Evolutionary conservation across 1,284 basidiomycete genomes (phyloP).

Genomic region (Boletus smithii): DNA sequence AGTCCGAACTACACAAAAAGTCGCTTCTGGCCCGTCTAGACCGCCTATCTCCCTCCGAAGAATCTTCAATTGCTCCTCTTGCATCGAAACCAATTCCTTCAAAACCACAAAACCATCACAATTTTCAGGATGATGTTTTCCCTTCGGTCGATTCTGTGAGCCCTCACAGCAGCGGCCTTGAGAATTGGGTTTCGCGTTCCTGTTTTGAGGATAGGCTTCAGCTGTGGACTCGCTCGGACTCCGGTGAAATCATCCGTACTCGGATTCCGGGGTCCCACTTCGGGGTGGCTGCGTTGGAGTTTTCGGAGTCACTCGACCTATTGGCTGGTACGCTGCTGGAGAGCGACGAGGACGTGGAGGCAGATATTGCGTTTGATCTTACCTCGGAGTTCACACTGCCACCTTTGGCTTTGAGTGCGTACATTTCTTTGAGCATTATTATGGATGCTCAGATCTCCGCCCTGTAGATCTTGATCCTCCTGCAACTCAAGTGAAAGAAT

Average conservation of each 20-base stretch:
- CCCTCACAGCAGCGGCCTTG: constrained; percentile 53
- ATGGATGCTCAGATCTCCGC: constrained; percentile 13
- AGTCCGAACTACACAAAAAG: constrained; percentile 47
- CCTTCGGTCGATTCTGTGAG: constrained; percentile 39
- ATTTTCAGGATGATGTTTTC: constrained; percentile 41
- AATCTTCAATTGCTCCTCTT: constrained; percentile 48
- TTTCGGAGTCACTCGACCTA: constrained; percentile 59
- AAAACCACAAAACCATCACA: constrained; percentile 8
- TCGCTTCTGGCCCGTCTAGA: constrained; percentile 49
- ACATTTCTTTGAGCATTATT: not conserved
- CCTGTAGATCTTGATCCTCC: constrained; percentile 25
- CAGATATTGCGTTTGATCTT: constrained; percentile 14
- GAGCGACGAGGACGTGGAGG: constrained; percentile 12
- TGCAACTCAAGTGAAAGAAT: constrained; percentile 10
- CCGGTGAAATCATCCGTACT: constrained; percentile 35
- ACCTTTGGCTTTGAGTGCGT: constrained; percentile 19
- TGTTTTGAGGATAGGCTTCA: constrained; percentile 70
- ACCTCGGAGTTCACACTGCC: constrained; percentile 18
- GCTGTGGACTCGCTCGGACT: constrained; percentile 48
- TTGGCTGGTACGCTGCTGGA: constrained; percentile 44
- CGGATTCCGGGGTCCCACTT: constrained; percentile 47
- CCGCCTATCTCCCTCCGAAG: constrained; percentile 43
- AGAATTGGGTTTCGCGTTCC: constrained; percentile 64
- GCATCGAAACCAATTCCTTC: constrained; percentile 38
- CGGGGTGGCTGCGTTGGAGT: constrained; percentile 73